Conservation (phyloP, 257 asterid genomes). For the Penstemon eatonii region DNA sequence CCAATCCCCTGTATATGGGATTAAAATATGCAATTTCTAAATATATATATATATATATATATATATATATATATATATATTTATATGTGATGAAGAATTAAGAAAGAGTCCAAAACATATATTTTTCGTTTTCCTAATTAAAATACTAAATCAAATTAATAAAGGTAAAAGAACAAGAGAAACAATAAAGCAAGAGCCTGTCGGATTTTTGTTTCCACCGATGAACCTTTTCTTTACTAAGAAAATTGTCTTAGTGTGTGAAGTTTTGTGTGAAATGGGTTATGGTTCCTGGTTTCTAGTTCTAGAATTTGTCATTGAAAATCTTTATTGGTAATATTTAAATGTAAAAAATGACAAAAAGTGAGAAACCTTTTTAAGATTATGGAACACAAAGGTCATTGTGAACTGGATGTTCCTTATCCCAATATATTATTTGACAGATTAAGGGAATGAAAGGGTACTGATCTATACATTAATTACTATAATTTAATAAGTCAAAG, state of each 20-base stretch:
- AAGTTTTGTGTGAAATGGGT: constrained; percentile 29
- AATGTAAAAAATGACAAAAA: constrained; percentile 31
- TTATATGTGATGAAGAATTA: constrained; percentile 13
- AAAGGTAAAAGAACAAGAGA: constrained; percentile 35
- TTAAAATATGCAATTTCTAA: not conserved
- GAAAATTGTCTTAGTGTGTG: constrained; percentile 47
- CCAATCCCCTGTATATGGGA: too few relatives aligned
- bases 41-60: too few relatives aligned
- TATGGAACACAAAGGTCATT: constrained; percentile 33
- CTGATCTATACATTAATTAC: not conserved
- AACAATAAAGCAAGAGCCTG: constrained; percentile 70
- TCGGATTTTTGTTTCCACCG: constrained; percentile 49
- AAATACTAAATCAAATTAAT: not conserved
- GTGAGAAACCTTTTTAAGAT: constrained; percentile 43
- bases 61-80: too few relatives aligned
- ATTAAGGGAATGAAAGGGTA: constrained; percentile 17
- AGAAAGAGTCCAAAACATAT: constrained; percentile 21
- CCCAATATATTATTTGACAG: not conserved
- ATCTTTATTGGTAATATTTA: constrained; percentile 24
- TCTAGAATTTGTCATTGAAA: constrained; percentile 35
- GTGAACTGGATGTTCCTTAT: constrained; percentile 26
- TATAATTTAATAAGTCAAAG: not conserved
- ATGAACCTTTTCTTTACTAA: constrained; percentile 46
- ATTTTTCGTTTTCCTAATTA: not conserved
- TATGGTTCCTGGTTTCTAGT: constrained; percentile 48